A percentile compares a stretch with the other conserved stretches of the same genome.
These are phyloP conservation scores for Pyrenopolyporus hunteri DNA, from an alignment of 495 filamentous ascomycete species.

Conservation along the genomic window DNA sequence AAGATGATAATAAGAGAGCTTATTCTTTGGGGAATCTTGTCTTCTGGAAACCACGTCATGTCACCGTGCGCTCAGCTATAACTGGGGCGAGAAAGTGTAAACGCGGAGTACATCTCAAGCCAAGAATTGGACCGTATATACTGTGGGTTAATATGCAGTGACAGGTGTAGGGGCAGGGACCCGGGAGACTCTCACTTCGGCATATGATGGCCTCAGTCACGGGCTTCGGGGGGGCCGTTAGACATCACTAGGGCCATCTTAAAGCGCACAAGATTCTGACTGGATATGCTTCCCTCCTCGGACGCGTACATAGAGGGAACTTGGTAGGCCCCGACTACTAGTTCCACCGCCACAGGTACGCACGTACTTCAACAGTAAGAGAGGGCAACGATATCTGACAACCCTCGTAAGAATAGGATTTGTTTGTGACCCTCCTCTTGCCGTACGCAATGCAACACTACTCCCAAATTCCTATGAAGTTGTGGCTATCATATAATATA, in stretches of 20 bases:
- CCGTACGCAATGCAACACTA: background rate
- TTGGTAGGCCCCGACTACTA: too few species aligned
- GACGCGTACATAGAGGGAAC: too few species aligned
- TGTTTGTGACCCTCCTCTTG: background rate
- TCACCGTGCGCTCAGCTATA: background rate
- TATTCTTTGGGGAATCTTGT: too few species aligned
- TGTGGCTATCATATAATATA: background rate
- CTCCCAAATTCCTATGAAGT: background rate
- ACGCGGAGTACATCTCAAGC: background rate
- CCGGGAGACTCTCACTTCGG: background rate
- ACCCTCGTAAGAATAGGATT: background rate
- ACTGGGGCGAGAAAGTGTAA: background rate
- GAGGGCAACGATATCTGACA: background rate
- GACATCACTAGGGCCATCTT: background rate
- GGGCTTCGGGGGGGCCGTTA: background rate
- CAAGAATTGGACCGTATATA: slow-evolving; percentile 6
- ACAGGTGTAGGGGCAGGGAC: background rate
- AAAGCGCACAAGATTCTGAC: too few species aligned
- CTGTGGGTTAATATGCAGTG: background rate
- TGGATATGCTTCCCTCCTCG: background rate
- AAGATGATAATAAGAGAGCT: background rate
- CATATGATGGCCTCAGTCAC: background rate
- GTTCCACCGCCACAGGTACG: too few species aligned
- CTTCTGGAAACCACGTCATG: background rate
- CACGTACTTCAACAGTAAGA: background rate